phyloP scores from a whole-genome alignment of 768 basidiomycete genomes.

The Hygrocybe coccinea region DNA sequence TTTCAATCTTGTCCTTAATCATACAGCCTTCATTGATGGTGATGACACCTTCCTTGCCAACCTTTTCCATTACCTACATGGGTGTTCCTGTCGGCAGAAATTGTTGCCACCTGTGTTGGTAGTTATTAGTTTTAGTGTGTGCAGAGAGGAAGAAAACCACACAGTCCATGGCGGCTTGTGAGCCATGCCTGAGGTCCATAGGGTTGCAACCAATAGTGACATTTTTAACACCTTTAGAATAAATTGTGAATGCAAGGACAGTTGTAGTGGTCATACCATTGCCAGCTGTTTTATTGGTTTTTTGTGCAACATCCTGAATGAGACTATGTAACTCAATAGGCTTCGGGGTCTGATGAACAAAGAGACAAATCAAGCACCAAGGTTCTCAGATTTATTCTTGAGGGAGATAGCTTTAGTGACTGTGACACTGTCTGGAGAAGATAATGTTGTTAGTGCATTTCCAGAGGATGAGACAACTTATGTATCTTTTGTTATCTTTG shows the following conservation, averaged over 20 bases:
- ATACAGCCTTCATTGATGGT: too few relatives aligned
- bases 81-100: constrained; percentile 74
- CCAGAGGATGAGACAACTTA: too few relatives aligned
- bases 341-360: not conserved
- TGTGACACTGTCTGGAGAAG: constrained; percentile 82
- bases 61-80: constrained; percentile 96
- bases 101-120: constrained; percentile 98
- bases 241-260: constrained; percentile 94
- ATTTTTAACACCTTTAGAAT: constrained; percentile 98
- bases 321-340: constrained; percentile 47
- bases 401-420: constrained; percentile 92
- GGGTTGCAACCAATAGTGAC: constrained; percentile 96
- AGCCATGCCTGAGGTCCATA: too few relatives aligned
- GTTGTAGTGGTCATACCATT: constrained; percentile 98
- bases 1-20: too few relatives aligned
- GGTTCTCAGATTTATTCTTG: constrained; percentile 98
- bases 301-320: too few relatives aligned
- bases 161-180: too few relatives aligned
- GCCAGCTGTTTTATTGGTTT: constrained; percentile 96
- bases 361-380: constrained; percentile 85
- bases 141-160: too few relatives aligned
- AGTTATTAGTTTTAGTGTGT: too few relatives aligned
- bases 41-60: too few relatives aligned
- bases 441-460: not conserved
- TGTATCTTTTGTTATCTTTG: too few relatives aligned